Evolutionary conservation across 345 rosid species (phyloP), one percentile per base, ranked within the genome.

Genomic region (Fremontodendron californicum): DNA sequence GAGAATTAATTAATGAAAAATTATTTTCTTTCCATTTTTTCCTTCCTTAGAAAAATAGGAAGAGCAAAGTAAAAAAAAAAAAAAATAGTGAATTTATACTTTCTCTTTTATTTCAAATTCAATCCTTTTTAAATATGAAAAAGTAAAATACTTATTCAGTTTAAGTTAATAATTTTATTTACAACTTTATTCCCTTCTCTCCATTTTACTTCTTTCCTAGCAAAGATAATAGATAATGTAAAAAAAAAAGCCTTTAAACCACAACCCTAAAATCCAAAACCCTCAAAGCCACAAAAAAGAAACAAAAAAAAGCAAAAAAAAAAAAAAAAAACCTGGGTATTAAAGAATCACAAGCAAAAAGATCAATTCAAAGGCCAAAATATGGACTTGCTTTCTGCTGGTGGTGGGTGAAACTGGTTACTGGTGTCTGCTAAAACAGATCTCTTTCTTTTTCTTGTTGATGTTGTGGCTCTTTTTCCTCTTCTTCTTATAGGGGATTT

Each of bases 311-410:
- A 40, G 13, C 15, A 19, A 60, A 78, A 74, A 73, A 10, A 69
- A 64, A 62, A 70, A 65, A n/a, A n/a, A n/a, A n/a, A n/a, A n/a
- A n/a, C n/a, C 35, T 64, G 82, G 79, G 82, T 65, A 49, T 58
- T 23, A 45, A 33, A 77, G 82, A 81, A 81, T 78, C 76, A 81
- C 84, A 83, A 23, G 63, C 12, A 37, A 52, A 52, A 39, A 66
- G 64, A 33, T 46, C 43, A 67, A 15, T 42, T 58, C 37, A 61
- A 76, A 48, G 60, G 71, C 60, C 71, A 3, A 51, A 57, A 77
- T 62, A 33, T 49, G 31, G 40, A 39, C 46, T 37, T n/a, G 75
- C 54, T 48, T 46, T 15, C 39, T 25, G 39, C 73, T 63, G 60
- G 18, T 12, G 19, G 13, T 9, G 25, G 37, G 49, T 23, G 46